Conservation (phyloP, 2,329 filamentous ascomycete genomes). For the Tolypocladium nubicola region DNA sequence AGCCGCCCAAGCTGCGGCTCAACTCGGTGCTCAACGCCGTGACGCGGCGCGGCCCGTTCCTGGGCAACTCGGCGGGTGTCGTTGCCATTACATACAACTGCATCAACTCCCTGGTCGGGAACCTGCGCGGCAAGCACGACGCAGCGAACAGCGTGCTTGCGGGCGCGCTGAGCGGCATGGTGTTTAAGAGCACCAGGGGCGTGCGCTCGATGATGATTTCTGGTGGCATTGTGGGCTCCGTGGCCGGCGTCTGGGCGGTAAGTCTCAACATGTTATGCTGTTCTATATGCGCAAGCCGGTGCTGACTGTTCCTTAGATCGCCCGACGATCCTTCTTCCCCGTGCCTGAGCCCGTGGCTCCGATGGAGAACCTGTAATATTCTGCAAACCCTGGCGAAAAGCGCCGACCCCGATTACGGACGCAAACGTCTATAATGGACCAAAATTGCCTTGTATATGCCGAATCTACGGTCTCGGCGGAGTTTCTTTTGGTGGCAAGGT, state of each 20-base stretch:
- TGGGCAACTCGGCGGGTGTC: slow-evolving; percentile 93
- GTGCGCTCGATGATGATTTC: slow-evolving; percentile 90
- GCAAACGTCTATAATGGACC: not conserved
- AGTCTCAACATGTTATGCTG: slow-evolving; percentile 25
- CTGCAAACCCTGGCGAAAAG: slow-evolving; percentile 4
- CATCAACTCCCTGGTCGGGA: slow-evolving; percentile 74
- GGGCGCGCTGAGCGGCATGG: slow-evolving; percentile 77
- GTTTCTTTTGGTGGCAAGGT: slow-evolving; percentile 5
- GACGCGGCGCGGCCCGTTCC: slow-evolving; percentile 82
- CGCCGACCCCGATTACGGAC: not conserved
- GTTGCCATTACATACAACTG: slow-evolving; percentile 95
- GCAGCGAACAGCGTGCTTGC: slow-evolving; percentile 79
- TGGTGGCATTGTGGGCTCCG: slow-evolving; percentile 73
- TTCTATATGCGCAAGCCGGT: slow-evolving; percentile 1
- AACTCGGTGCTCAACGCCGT: slow-evolving; percentile 94
- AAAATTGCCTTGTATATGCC: slow-evolving; percentile 17
- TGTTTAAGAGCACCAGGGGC: slow-evolving; percentile 95
- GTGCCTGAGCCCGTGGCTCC: slow-evolving; percentile 18
- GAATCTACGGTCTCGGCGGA: slow-evolving; percentile 14
- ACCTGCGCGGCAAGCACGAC: slow-evolving; percentile 76
- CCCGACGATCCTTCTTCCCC: slow-evolving; percentile 31
- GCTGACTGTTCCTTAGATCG: slow-evolving; percentile 15
- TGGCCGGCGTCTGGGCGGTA: slow-evolving; percentile 88
- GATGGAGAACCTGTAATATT: slow-evolving; percentile 17
- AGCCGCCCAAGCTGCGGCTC: slow-evolving; percentile 80